phyloP scores from a whole-genome alignment of 306 rosid species.

The Astragalus glycyphyllos region DNA sequence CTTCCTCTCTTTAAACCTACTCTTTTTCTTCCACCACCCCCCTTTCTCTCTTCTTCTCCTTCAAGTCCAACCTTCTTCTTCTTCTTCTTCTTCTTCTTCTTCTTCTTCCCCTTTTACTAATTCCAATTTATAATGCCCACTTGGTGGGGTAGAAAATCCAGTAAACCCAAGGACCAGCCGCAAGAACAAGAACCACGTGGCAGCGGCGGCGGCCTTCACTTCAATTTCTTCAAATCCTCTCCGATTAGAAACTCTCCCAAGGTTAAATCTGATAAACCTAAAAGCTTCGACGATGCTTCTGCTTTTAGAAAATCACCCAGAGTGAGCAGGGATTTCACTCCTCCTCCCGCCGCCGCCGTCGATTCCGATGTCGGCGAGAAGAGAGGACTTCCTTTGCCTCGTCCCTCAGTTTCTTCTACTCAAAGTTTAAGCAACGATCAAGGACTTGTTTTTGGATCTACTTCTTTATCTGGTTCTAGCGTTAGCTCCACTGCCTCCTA shows the following conservation, averaged over 20 bases:
- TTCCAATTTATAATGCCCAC: constrained; percentile 64
- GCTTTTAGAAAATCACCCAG: constrained; percentile 57
- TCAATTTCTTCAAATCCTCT: constrained; percentile 49
- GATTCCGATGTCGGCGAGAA: constrained; percentile 63
- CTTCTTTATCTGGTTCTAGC: constrained; percentile 70
- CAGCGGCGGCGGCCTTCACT: constrained; percentile 21
- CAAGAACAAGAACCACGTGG: background rate
- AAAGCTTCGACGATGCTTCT: constrained; percentile 60
- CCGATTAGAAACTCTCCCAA: constrained; percentile 37
- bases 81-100: background rate
- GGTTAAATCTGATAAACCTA: constrained; percentile 42
- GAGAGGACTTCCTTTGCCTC: constrained; percentile 68
- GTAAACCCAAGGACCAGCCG: constrained; percentile 60
- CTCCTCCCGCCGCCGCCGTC: constrained; percentile 34
- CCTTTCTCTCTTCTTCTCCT: background rate
- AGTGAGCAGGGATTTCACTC: constrained; percentile 53
- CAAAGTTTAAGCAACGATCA: constrained; percentile 61
- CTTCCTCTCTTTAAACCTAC: constrained; percentile 43
- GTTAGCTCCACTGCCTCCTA: constrained; percentile 72
- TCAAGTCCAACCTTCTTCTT: background rate
- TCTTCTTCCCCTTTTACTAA: background rate
- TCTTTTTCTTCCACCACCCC: constrained; percentile 1
- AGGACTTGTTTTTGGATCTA: constrained; percentile 64
- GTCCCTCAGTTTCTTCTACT: constrained; percentile 58
- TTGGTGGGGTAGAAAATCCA: constrained; percentile 79